A percentile compares a stretch with the other conserved stretches of the same genome.
Conservation (phyloP, 257 asterid genomes). For the Nicotiana benthamiana region DNA sequence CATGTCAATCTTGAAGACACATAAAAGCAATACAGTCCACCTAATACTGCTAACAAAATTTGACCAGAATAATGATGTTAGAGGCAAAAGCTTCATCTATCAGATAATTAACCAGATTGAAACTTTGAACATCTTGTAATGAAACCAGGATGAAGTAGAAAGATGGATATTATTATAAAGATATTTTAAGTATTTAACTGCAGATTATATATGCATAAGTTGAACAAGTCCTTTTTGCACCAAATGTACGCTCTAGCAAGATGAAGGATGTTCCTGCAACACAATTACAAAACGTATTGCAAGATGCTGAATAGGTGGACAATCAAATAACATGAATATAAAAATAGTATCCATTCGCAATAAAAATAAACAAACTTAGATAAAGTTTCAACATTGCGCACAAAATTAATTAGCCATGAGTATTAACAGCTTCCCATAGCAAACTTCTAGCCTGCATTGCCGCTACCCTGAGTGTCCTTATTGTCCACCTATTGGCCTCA, state of each 20-base stretch:
- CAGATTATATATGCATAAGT: not conserved
- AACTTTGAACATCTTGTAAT: not conserved
- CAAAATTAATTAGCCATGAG: slow-evolving; percentile 52
- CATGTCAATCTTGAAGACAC: too few relatives aligned
- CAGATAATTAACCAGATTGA: not conserved
- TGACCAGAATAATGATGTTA: not conserved
- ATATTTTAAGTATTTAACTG: not conserved
- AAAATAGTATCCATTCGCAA: not conserved
- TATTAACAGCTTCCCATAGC: slow-evolving; percentile 88
- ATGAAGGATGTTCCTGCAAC: not conserved
- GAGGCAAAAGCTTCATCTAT: not conserved
- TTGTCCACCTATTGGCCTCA: slow-evolving; percentile 61
- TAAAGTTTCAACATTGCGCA: not conserved
- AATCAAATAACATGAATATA: not conserved
- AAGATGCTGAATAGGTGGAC: not conserved
- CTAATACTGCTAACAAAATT: too few relatives aligned
- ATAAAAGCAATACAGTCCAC: too few relatives aligned
- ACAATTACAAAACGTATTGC: not conserved
- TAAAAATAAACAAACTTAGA: not conserved
- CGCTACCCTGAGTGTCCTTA: slow-evolving; percentile 53
- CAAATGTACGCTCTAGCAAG: not conserved
- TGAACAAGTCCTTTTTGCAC: not conserved
- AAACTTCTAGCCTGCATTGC: slow-evolving; percentile 72
- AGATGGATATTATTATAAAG: not conserved
- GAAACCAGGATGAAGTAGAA: not conserved